phyloP scores from a whole-genome alignment of 2,329 filamentous ascomycete genomes.

The Claviceps cyperi region DNA sequence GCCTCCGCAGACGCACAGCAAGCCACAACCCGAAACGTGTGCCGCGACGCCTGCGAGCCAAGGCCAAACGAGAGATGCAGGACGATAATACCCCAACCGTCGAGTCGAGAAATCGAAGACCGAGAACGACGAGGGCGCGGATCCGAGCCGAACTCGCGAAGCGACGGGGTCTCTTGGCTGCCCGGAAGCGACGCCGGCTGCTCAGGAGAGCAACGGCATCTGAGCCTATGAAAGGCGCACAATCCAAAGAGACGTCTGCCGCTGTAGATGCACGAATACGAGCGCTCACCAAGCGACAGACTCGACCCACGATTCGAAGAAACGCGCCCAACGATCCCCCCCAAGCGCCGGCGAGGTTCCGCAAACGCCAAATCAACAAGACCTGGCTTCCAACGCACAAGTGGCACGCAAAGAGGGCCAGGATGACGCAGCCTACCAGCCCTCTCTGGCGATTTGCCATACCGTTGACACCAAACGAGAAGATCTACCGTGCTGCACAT shows the following conservation, averaged over 20 bases:
- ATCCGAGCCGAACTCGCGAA: conserved; percentile 65
- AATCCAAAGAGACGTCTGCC: neutral
- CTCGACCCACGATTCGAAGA: conserved; percentile 54
- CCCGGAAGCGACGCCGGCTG: conserved; percentile 34
- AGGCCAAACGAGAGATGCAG: conserved; percentile 60
- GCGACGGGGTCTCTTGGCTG: conserved; percentile 48
- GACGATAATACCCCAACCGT: conserved; percentile 86
- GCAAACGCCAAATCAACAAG: conserved; percentile 75
- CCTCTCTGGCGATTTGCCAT: conserved; percentile 86
- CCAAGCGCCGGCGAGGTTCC: conserved; percentile 50
- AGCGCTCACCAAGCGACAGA: conserved; percentile 13
- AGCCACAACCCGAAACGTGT: conserved; percentile 91
- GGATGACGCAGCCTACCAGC: conserved; percentile 65
- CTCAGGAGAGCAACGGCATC: conserved; percentile 15
- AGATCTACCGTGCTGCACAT: conserved; percentile 79
- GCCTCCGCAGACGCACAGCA: conserved; percentile 72
- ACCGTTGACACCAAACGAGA: conserved; percentile 73
- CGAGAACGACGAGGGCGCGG: conserved; percentile 39
- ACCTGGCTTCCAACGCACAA: conserved; percentile 91
- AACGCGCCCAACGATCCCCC: conserved; percentile 50
- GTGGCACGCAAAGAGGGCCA: conserved; percentile 84
- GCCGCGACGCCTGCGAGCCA: conserved; percentile 57
- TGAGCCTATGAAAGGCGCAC: conserved; percentile 5
- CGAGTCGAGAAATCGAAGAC: conserved; percentile 47
- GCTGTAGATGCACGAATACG: conserved; percentile 7